Evolutionary conservation across 2,329 filamentous ascomycete species (phyloP), one percentile per base, ranked within the genome.

Genomic region (Talaromyces sp.): DNA sequence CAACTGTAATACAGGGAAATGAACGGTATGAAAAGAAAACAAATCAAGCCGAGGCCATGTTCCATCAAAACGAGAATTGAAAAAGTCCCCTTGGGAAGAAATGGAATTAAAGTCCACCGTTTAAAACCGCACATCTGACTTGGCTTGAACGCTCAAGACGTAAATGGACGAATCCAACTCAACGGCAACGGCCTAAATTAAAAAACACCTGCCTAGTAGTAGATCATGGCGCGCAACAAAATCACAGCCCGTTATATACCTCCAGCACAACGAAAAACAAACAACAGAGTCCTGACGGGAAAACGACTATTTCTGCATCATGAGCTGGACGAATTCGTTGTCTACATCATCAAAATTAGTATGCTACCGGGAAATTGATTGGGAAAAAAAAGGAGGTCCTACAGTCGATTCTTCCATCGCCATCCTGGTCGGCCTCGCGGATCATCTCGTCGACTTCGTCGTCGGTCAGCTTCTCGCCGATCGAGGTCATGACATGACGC

Each of bases 391-490:
- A 23, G 2, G 12, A 16, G n/a, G 50, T 77, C 88, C 68, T 83
- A 94, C 91, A 95, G 78, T 95, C 91, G 72, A 95, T 95, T 72
- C 90, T 88, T 73, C 91, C 91, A 77, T 95, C 91, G 67, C 91
- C 91, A 69, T 95, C 91, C 81, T 95, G 91, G 77, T 95, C 91
- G 73, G 91, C 91, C 80, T 95, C 91, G 68, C 91, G 88, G 75
- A 95, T 95, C 91, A 95, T 95, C 85, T 95, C 91, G 72, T 95
- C 91, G 69, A 95, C 91, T 80, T 95, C 91, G 69, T 94, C 90
- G 73, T 95, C 91, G 59, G 90, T 94, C 75, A 95, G 86, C 82
- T 94, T 95, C 84, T 95, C 91, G 68, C 91, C 91, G 71, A 95
- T 95, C 57, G 90, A 94, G 65, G 91, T 94, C 91, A 95, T 95